Conservation (phyloP, 352 stramenopile species). For the Aphanomyces invadans region DNA sequence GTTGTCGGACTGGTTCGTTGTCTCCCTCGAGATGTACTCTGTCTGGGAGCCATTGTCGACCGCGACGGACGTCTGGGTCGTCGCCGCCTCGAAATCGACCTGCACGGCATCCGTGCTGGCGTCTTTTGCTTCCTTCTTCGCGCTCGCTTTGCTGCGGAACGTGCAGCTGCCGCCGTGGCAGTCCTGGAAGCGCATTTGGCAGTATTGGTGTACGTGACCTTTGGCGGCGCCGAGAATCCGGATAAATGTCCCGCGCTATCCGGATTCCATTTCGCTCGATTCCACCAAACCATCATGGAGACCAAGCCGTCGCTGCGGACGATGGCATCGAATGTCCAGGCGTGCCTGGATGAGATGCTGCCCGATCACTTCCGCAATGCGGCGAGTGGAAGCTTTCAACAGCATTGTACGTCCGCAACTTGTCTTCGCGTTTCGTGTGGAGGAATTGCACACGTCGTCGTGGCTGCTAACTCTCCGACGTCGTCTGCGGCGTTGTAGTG, state of each 20-base stretch:
- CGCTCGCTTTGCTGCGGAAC: slow-evolving; percentile 23
- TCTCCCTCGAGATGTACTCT: slow-evolving; percentile 1
- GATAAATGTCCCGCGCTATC: slow-evolving; percentile 5
- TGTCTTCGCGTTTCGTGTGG: background rate
- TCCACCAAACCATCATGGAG: no score
- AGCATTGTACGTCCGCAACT: slow-evolving; percentile 46
- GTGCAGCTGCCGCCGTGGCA: slow-evolving; percentile 11
- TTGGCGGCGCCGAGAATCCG: background rate
- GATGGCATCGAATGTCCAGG: slow-evolving; percentile 70
- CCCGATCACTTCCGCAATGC: slow-evolving; percentile 80
- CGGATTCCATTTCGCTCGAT: no score
- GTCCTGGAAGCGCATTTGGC: slow-evolving; percentile 20
- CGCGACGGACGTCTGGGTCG: slow-evolving; percentile 16
- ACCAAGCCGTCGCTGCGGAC: slow-evolving; percentile 75
- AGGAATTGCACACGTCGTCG: no score
- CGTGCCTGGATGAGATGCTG: slow-evolving; percentile 78
- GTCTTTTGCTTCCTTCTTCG: background rate
- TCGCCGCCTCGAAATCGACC: slow-evolving; percentile 10
- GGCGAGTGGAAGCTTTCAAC: slow-evolving; percentile 49
- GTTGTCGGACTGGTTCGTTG: slow-evolving; percentile 26
- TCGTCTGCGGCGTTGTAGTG: slow-evolving; percentile 34
- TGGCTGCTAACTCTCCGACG: no score
- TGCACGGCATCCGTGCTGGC: slow-evolving; percentile 7
- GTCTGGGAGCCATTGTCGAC: slow-evolving; percentile 13
- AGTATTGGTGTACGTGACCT: background rate